Evolutionary conservation across 2,329 filamentous ascomycete species (phyloP), one percentile per base, ranked within the genome.

Genomic region (Fusarium agapanthi): DNA sequence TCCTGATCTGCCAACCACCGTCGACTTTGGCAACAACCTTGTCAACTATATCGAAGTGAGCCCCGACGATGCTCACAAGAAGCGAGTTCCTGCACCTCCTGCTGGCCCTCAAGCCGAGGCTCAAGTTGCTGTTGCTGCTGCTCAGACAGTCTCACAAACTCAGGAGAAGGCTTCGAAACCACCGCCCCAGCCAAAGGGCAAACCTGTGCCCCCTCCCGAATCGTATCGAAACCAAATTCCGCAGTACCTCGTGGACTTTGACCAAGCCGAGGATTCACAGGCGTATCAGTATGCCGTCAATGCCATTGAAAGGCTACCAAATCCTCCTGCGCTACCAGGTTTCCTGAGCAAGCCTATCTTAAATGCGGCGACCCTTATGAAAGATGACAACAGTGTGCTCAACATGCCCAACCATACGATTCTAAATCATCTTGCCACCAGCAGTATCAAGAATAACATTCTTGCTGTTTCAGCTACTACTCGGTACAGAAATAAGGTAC

Each of bases 31-130:
- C 73, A 98, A 98, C 84, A 97, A 97, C 80, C 87, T 99, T 24
- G 95, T 99, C 83, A 99, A 99, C 83, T 99, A 98, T 81, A 94
- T 99, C 79, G 96, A 99, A 84, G 93, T 98, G 70, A 93, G 89
- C 77, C 90, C 93, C 40, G 92, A 95, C 62, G 92, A 95, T 78
- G 83, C 91, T 35, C 72, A 76, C 28, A 73, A 81, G 53, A 69
- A 75, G 35, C 76, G 75, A 30, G 63, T 76, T 26, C 71, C 80
- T 28, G 75, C 79, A 10, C 80, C 78, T 48, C 78, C 81, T 22
- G 76, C 78, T 20, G 75, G 81, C 45, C 78, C 82, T 22, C 73
- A 80, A 22, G 82, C 64, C 14, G 62, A 65, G 34, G 64, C 66
- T 16, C 61, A 67, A 15, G 47, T 67, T 30, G 72, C 69, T 12